Evolutionary conservation across 208 protist species (phyloP).

Genomic region (Borovskyia barvae): DNA sequence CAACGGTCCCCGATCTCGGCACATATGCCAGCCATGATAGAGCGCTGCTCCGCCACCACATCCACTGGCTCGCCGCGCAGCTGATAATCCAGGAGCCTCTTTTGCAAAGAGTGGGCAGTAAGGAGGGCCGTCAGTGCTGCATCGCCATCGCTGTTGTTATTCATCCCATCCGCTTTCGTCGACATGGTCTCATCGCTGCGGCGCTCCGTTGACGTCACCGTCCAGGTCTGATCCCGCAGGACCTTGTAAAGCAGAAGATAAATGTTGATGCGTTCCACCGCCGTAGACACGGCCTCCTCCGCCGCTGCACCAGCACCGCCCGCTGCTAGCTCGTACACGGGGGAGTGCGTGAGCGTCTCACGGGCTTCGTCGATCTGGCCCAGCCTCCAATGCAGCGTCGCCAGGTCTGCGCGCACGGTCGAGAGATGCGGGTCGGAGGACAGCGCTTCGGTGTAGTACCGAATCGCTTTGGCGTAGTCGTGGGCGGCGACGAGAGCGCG

Average conservation of each 20-base stretch:
- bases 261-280: constrained; percentile 84
- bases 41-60: constrained; percentile 73
- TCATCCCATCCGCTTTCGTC: neutral
- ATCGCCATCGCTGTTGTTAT: constrained; percentile 13
- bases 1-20: constrained; percentile 74
- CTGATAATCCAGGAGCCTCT: constrained; percentile 67
- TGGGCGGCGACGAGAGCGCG: constrained; percentile 91
- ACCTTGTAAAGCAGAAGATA: constrained; percentile 89
- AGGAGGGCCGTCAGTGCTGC: constrained; percentile 57
- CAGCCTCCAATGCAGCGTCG: constrained; percentile 90
- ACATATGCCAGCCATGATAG: constrained; percentile 67
- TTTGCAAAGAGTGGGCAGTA: constrained; percentile 68
- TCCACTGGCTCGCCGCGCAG: constrained; percentile 81
- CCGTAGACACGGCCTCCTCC: constrained; percentile 28
- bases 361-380: constrained; percentile 61
- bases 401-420: constrained; percentile 86
- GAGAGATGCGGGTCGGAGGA: constrained; percentile 59
- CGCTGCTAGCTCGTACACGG: constrained; percentile 26
- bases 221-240: constrained; percentile 31
- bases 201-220: constrained; percentile 1
- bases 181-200: neutral
- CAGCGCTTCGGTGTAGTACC: constrained; percentile 90
- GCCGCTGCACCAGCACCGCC: neutral
- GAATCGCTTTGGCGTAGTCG: constrained; percentile 90
- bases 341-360: constrained; percentile 47